Conservation (phyloP, 345 rosid species). For the Gossypium stocksii region DNA sequence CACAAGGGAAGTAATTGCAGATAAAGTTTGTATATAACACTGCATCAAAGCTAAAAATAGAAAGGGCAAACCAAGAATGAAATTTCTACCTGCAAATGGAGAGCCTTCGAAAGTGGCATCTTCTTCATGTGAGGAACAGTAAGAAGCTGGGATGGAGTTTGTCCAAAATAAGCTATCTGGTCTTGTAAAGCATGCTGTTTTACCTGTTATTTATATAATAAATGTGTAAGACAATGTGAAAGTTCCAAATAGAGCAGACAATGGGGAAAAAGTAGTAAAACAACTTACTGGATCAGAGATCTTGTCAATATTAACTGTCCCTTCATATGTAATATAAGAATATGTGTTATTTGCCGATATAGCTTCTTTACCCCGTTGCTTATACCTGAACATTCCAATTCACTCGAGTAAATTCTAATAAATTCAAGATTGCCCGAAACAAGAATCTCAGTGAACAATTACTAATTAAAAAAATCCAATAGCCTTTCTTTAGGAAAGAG, state of each 20-base stretch:
- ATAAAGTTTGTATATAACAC: neutral
- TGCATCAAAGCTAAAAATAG: constrained; percentile 2
- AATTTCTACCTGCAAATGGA: constrained; percentile 75
- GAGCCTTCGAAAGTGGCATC: constrained; percentile 76
- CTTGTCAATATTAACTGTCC: constrained; percentile 88
- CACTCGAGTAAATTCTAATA: constrained; percentile 12
- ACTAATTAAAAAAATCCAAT: neutral
- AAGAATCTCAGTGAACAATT: neutral
- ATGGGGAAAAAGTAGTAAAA: neutral
- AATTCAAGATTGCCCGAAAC: neutral
- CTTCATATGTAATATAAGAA: constrained; percentile 96
- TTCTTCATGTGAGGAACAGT: constrained; percentile 78
- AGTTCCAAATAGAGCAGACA: constrained; percentile 15
- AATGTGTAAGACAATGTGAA: constrained; percentile 17
- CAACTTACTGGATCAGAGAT: constrained; percentile 78
- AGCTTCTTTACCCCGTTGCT: constrained; percentile 99
- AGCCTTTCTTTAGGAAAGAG: neutral
- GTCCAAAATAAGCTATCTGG: constrained; percentile 98
- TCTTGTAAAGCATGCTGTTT: constrained; percentile 93
- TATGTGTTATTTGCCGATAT: constrained; percentile 84
- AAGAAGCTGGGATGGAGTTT: constrained; percentile 95
- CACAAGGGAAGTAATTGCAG: constrained; percentile 7
- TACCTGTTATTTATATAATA: constrained; percentile 42
- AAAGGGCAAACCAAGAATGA: neutral
- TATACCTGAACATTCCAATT: constrained; percentile 51